Evolutionary conservation across 2,329 filamentous ascomycete species (phyloP).

Genomic region (Colletotrichum tropicale): DNA sequence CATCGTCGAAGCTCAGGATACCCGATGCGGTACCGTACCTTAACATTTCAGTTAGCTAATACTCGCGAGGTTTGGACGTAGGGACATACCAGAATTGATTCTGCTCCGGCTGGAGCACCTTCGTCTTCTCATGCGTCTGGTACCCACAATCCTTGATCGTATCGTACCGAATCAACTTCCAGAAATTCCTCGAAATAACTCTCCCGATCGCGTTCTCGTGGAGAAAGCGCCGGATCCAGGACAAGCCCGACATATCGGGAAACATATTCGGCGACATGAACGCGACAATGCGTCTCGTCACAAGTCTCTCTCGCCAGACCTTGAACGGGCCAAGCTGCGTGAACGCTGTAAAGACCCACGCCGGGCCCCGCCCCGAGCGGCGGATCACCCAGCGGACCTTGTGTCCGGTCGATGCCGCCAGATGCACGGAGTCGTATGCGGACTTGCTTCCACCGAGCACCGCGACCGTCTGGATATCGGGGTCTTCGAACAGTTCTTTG

Average conservation of each 20-base stretch:
- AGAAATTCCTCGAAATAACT: conserved; percentile 51
- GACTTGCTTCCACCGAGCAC: conserved; percentile 68
- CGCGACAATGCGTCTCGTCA: conserved; percentile 48
- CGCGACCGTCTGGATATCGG: conserved; percentile 42
- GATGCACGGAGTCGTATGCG: conserved; percentile 67
- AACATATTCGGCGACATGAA: conserved; percentile 40
- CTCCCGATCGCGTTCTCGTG: conserved; percentile 23
- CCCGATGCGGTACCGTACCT: conserved; percentile 62
- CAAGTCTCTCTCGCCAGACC: conserved; percentile 54
- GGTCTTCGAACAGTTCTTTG: conserved; percentile 32
- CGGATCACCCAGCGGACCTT: conserved; percentile 64
- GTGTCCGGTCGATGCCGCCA: conserved; percentile 56
- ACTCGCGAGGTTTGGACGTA: fast-evolving
- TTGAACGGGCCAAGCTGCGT: conserved; percentile 55
- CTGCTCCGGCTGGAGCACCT: conserved; percentile 41
- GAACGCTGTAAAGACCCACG: conserved; percentile 53
- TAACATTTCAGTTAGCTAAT: background rate
- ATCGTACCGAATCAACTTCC: conserved; percentile 45
- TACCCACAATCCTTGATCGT: conserved; percentile 25
- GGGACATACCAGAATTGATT: conserved; percentile 43
- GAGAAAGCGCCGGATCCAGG: conserved; percentile 24
- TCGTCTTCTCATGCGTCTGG: conserved; percentile 45
- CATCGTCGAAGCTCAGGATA: conserved; percentile 64
- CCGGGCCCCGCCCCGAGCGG: conserved; percentile 58
- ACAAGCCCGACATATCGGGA: conserved; percentile 26